Percentiles rank a stretch among this genome's conserved stretches.
Evolutionary conservation across 345 rosid species (phyloP).

Genomic region (Kernera saxatilis): DNA sequence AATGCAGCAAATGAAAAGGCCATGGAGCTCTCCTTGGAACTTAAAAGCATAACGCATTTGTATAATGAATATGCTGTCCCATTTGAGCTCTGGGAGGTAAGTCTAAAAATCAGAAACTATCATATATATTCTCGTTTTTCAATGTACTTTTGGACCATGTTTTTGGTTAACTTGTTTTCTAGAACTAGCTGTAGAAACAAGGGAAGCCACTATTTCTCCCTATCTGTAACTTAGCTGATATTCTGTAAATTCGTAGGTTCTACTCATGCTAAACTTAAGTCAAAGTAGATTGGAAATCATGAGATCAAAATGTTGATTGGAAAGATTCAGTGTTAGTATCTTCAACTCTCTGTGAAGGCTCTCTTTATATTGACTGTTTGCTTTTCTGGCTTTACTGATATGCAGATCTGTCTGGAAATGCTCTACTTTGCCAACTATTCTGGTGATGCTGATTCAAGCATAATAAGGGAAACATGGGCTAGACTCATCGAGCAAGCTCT

Average conservation of each 20-base stretch:
- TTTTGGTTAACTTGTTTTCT: slow-evolving; percentile 2
- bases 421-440: slow-evolving; percentile 90
- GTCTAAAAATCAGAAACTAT: not conserved
- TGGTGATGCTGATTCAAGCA: slow-evolving; percentile 90
- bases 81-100: slow-evolving; percentile 97
- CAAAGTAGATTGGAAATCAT: not conserved
- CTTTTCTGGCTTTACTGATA: slow-evolving; percentile 25
- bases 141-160: not conserved
- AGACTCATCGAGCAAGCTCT: slow-evolving; percentile 91
- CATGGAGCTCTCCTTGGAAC: slow-evolving; percentile 80
- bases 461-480: slow-evolving; percentile 92
- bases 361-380: slow-evolving; percentile 3
- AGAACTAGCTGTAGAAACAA: not conserved
- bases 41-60: slow-evolving; percentile 89
- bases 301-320: not conserved
- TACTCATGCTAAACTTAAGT: not conserved
- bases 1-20: slow-evolving; percentile 70
- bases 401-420: slow-evolving; percentile 87
- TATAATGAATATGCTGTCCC: slow-evolving; percentile 98
- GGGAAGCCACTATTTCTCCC: not conserved
- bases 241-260: not conserved
- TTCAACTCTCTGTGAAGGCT: not conserved
- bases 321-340: not conserved
- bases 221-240: not conserved
- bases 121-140: not conserved